Conservation (phyloP, 805 yeast genomes). For the Blastobotrys peoriensis region DNA sequence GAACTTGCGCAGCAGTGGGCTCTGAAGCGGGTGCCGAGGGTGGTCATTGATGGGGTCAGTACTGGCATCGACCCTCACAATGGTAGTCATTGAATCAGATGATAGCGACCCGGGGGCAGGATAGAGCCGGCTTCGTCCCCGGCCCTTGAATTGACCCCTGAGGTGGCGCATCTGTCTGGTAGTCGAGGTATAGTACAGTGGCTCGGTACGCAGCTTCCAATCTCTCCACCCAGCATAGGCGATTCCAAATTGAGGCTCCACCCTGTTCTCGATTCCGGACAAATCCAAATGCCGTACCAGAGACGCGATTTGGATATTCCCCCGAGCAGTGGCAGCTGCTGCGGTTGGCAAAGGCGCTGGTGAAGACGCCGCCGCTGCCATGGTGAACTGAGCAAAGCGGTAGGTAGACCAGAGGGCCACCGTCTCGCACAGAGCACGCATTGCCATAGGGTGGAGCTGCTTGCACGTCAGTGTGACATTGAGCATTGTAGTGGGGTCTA, state of each 20-base stretch:
- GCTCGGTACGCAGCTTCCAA: constrained; percentile 75
- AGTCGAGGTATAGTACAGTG: constrained; percentile 43
- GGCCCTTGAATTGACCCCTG: constrained; percentile 2
- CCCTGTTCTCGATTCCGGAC: constrained; percentile 34
- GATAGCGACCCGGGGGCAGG: not conserved
- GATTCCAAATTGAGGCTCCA: constrained; percentile 13
- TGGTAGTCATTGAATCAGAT: constrained; percentile 10
- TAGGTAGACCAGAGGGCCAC: constrained; percentile 46
- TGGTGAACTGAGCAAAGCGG: constrained; percentile 72
- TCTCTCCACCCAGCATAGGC: constrained; percentile 85
- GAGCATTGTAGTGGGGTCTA: not conserved
- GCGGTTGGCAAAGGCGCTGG: too few relatives aligned
- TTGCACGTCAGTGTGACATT: not conserved
- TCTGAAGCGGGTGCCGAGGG: constrained; percentile 17
- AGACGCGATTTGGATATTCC: constrained; percentile 22
- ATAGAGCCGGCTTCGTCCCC: not conserved
- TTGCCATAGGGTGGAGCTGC: not conserved
- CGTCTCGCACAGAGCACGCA: not conserved
- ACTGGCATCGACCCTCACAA: too few relatives aligned
- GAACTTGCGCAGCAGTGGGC: constrained; percentile 53
- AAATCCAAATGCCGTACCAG: constrained; percentile 52
- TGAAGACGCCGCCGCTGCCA: constrained; percentile 48
- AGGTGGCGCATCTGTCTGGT: constrained; percentile 2
- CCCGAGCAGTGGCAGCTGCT: too few relatives aligned
- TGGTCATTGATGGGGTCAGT: too few relatives aligned